Percentiles rank a stretch among this genome's conserved stretches.
phyloP scores from a whole-genome alignment of 371 early-diverging fungal species.

The Phascolomyces articulosus region DNA sequence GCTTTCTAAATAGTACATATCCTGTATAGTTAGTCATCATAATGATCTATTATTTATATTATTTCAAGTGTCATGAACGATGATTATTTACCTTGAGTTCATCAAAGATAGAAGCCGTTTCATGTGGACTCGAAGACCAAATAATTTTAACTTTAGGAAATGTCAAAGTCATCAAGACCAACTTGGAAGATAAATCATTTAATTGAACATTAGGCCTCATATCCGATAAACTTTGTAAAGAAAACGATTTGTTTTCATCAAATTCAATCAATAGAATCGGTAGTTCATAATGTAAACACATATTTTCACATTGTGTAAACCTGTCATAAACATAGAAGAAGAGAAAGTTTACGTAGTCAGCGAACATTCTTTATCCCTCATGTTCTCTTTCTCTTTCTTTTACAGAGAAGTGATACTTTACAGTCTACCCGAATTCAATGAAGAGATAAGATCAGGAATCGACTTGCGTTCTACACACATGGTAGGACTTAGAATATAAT shows the following conservation, averaged over 20 bases:
- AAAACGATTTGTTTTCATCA: conserved; percentile 83
- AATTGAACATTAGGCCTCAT: conserved; percentile 58
- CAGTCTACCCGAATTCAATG: conserved; percentile 88
- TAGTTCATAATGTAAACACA: conserved; percentile 80
- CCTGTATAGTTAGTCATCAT: too few relatives aligned
- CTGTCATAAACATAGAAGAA: conserved; percentile 25
- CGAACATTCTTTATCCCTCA: too few relatives aligned
- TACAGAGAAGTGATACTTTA: conserved; percentile 24
- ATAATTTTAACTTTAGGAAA: conserved; percentile 88
- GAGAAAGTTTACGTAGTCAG: too few relatives aligned
- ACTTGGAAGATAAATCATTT: conserved; percentile 71
- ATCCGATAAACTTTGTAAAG: conserved; percentile 64
- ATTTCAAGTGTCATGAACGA: background rate
- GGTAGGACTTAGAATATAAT: conserved; percentile 89
- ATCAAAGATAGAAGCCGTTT: conserved; percentile 86
- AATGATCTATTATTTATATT: too few relatives aligned
- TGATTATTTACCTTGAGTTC: conserved; percentile 77
- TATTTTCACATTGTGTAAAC: conserved; percentile 91
- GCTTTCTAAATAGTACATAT: conserved; percentile 53
- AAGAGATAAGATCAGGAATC: conserved; percentile 86
- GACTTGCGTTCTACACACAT: conserved; percentile 96
- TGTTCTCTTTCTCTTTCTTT: background rate
- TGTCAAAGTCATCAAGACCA: conserved; percentile 79
- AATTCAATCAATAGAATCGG: conserved; percentile 96
- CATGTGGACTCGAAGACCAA: conserved; percentile 90